Percentiles rank a stretch among this genome's conserved stretches.
Evolutionary conservation across 495 filamentous ascomycete species (phyloP).

Genomic region (Chaetomium fimeti): DNA sequence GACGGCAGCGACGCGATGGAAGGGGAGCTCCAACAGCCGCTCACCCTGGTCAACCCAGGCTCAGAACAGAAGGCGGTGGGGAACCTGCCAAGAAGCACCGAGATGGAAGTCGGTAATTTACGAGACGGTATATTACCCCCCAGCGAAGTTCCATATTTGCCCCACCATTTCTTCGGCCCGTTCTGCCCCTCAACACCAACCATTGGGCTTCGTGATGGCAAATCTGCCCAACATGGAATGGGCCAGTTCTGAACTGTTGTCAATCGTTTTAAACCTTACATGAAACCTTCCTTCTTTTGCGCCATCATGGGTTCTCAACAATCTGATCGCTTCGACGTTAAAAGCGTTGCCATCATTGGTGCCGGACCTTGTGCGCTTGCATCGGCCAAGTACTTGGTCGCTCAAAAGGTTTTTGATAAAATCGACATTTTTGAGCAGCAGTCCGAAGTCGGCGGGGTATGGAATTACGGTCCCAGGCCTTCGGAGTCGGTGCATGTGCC

Average conservation of each 20-base stretch:
- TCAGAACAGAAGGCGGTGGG: conserved; percentile 4
- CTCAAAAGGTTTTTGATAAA: conserved; percentile 65
- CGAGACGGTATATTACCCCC: background rate
- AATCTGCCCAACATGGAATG: background rate
- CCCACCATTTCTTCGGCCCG: background rate
- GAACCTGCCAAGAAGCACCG: background rate
- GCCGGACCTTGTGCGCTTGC: conserved; percentile 68
- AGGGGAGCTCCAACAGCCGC: background rate
- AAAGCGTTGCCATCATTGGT: conserved; percentile 64
- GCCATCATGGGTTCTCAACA: conserved; percentile 32
- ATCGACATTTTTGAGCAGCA: conserved; percentile 85
- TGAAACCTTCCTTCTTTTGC: background rate
- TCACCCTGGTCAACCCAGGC: background rate
- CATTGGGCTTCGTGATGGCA: background rate
- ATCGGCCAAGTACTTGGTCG: conserved; percentile 70
- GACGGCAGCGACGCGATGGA: conserved; percentile 10
- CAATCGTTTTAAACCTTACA: no score
- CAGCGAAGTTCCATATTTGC: no score
- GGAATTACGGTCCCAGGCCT: conserved; percentile 65
- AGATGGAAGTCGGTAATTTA: background rate
- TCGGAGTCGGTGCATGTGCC: conserved; percentile 38
- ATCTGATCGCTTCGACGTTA: conserved; percentile 41
- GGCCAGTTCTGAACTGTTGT: background rate
- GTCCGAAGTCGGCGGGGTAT: conserved; percentile 70
- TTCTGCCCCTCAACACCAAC: conserved; percentile 8